These are phyloP conservation scores for Ottelia alismoides DNA, from an alignment of 106 monocot species.

Conservation along the genomic window DNA sequence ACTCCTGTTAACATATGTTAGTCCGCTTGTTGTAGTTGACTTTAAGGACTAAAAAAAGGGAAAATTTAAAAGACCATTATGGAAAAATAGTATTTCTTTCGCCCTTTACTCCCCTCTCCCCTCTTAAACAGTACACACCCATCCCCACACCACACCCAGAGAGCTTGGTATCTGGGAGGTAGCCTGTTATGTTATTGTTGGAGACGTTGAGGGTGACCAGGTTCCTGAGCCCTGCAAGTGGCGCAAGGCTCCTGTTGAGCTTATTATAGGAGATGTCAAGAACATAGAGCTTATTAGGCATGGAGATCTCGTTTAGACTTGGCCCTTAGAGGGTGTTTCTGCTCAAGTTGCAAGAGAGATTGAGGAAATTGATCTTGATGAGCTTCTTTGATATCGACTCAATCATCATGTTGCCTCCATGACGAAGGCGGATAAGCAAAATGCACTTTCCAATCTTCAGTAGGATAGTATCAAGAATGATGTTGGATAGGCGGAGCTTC, in stretches of 20 bases:
- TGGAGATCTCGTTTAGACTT: conserved; percentile 42
- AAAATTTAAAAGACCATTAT: too few species aligned
- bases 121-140: too few species aligned
- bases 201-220: conserved; percentile 71
- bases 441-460: conserved; percentile 54
- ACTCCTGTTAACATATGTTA: too few species aligned
- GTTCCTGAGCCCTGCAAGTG: conserved; percentile 54
- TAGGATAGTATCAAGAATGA: conserved; percentile 66
- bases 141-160: too few species aligned
- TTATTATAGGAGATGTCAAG: conserved; percentile 70
- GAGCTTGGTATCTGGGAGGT: conserved; percentile 85
- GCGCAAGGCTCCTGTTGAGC: conserved; percentile 39
- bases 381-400: conserved; percentile 48
- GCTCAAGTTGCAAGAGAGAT: conserved; percentile 67
- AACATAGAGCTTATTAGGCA: conserved; percentile 45
- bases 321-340: conserved; percentile 59
- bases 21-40: too few species aligned
- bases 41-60: too few species aligned
- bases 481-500: conserved; percentile 64
- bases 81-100: too few species aligned
- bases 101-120: too few species aligned
- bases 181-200: conserved; percentile 85
- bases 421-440: conserved; percentile 62
- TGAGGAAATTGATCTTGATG: conserved; percentile 49
- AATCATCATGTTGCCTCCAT: conserved; percentile 46